phyloP scores from a whole-genome alignment of 2,329 filamentous ascomycete genomes.

The Aspergillus calidoustus region DNA sequence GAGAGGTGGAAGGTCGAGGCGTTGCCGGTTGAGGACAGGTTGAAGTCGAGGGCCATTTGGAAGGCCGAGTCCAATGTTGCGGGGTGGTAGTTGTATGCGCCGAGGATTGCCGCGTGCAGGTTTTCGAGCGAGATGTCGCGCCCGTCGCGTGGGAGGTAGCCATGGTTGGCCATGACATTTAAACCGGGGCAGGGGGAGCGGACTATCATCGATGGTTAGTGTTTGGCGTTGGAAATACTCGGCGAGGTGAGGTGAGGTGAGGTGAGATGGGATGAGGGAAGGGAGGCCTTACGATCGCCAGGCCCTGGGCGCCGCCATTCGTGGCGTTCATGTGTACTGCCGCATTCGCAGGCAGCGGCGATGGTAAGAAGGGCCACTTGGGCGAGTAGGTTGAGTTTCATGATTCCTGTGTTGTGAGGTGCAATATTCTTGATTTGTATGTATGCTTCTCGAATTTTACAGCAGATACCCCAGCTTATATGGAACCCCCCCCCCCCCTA shows the following conservation, averaged over 20 bases:
- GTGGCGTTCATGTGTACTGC: neutral
- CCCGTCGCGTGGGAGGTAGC: slow-evolving; percentile 8
- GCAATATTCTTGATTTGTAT: neutral
- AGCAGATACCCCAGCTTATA: neutral
- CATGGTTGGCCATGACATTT: slow-evolving; percentile 14
- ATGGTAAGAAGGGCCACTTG: neutral
- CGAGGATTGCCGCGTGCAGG: neutral
- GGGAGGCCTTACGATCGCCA: neutral
- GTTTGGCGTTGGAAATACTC: too few relatives aligned
- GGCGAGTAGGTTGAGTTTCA: neutral
- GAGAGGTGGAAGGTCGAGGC: slow-evolving; percentile 9
- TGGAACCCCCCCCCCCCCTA: neutral
- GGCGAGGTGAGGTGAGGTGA: neutral
- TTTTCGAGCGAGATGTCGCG: neutral
- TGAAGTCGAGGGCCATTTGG: slow-evolving; percentile 2
- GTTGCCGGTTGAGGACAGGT: slow-evolving; percentile 7
- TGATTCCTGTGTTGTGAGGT: neutral
- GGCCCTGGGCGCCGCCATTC: neutral
- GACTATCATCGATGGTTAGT: neutral
- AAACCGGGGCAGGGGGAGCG: slow-evolving; percentile 14
- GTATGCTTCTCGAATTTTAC: neutral
- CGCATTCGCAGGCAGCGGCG: neutral
- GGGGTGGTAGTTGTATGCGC: slow-evolving; percentile 10
- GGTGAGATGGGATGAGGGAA: neutral
- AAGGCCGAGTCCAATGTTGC: neutral